Evolutionary conservation across 23 red algal genomes (phyloP).

Genomic region (Porphyridium purpureum): DNA sequence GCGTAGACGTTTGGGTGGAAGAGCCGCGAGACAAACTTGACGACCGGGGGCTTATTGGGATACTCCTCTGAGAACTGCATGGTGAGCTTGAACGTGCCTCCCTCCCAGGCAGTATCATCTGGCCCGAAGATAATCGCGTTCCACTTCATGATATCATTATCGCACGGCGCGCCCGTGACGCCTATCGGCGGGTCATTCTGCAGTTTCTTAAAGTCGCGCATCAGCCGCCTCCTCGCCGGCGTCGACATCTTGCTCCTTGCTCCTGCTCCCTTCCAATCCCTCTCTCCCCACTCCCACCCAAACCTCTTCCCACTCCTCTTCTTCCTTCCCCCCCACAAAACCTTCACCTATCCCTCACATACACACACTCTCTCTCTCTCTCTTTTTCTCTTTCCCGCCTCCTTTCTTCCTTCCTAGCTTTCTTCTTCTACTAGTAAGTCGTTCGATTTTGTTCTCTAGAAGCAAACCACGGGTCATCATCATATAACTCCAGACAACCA

Average conservation of each 20-base stretch:
- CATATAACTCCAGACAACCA: too few relatives aligned
- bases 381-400: too few relatives aligned
- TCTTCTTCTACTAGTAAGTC: too few relatives aligned
- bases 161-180: constrained; percentile 74
- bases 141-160: constrained; percentile 96
- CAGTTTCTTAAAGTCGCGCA: constrained; percentile 98
- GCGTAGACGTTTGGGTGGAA: constrained; percentile 98
- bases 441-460: too few relatives aligned
- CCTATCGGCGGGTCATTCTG: constrained; percentile 93
- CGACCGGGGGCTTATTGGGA: constrained; percentile 92
- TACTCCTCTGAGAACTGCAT: constrained; percentile 94
- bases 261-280: too few relatives aligned
- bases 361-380: too few relatives aligned
- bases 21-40: constrained; percentile 94
- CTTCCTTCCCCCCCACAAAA: too few relatives aligned
- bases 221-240: constrained; percentile 83
- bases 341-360: too few relatives aligned
- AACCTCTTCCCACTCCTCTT: too few relatives aligned
- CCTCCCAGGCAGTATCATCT: constrained; percentile 96
- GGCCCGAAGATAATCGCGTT: constrained; percentile 97
- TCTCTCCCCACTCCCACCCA: too few relatives aligned
- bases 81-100: constrained; percentile 92
- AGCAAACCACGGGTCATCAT: too few relatives aligned
- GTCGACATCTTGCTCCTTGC: constrained; percentile 62
- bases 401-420: too few relatives aligned